Conservation (phyloP, 2,329 filamentous ascomycete genomes). For the Clonostachys solani region DNA sequence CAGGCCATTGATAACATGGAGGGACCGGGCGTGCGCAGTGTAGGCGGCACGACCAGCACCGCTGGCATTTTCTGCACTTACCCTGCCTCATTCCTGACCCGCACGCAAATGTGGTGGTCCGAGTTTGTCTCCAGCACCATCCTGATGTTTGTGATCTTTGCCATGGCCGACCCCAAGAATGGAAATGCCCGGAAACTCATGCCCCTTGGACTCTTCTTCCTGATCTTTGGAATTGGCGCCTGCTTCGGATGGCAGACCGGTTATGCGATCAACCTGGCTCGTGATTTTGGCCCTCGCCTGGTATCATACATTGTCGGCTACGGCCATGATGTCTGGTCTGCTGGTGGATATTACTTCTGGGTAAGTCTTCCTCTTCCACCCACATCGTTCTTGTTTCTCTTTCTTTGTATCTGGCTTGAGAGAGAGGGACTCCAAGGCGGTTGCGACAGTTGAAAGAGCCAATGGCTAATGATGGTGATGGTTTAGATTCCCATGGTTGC, state of each 20-base stretch:
- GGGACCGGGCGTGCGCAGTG: conserved; percentile 57
- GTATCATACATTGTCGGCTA: conserved; percentile 67
- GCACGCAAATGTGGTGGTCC: conserved; percentile 64
- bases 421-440: background rate
- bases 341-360: conserved; percentile 71
- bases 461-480: background rate
- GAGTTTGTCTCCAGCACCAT: conserved; percentile 66
- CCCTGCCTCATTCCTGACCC: conserved; percentile 61
- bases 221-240: conserved; percentile 69
- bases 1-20: conserved; percentile 62
- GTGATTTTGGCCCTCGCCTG: conserved; percentile 67
- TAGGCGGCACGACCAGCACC: conserved; percentile 53
- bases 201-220: conserved; percentile 63
- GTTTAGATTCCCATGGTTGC: conserved; percentile 65
- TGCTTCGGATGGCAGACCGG: conserved; percentile 76
- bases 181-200: conserved; percentile 50
- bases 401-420: background rate
- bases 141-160: conserved; percentile 69
- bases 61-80: conserved; percentile 74
- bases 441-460: background rate
- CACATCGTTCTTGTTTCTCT: background rate
- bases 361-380: conserved; percentile 27
- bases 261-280: conserved; percentile 70
- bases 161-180: conserved; percentile 55
- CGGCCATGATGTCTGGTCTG: conserved; percentile 60